phyloP scores from a whole-genome alignment of 768 basidiomycete genomes.

The Trametopsis cervina region DNA sequence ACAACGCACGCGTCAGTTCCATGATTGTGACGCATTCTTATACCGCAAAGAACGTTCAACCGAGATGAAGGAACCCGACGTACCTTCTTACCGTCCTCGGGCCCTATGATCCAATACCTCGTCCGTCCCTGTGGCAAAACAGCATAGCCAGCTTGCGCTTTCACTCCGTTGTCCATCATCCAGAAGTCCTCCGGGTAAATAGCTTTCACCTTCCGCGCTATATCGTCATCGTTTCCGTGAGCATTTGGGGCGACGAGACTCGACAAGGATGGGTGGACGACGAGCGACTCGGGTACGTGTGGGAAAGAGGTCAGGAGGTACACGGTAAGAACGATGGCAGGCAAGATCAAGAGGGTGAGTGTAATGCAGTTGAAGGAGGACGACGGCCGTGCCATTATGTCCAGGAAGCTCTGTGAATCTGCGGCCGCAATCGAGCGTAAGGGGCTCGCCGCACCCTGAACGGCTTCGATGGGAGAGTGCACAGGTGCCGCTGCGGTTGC shows the following conservation, averaged over 20 bases:
- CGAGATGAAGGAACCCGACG: too few relatives aligned
- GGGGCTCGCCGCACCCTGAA: too few relatives aligned
- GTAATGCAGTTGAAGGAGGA: constrained; percentile 33
- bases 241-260: constrained; percentile 39
- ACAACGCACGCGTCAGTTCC: background rate
- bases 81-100: constrained; percentile 61
- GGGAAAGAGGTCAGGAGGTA: constrained; percentile 68
- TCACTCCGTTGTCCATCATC: constrained; percentile 28
- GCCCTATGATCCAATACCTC: constrained; percentile 73
- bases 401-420: too few relatives aligned
- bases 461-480: too few relatives aligned
- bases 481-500: too few relatives aligned
- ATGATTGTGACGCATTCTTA: background rate
- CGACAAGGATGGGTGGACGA: constrained; percentile 52
- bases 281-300: constrained; percentile 41
- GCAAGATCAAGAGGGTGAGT: constrained; percentile 50
- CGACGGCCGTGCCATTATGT: constrained; percentile 8
- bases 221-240: constrained; percentile 39
- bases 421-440: too few relatives aligned
- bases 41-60: background rate
- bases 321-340: constrained; percentile 49
- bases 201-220: constrained; percentile 18
- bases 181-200: constrained; percentile 70
- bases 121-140: constrained; percentile 60
- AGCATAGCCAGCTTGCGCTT: constrained; percentile 44